Conservation (phyloP, 805 yeast species). For the Yamadazyma takamatsuzukensis region DNA sequence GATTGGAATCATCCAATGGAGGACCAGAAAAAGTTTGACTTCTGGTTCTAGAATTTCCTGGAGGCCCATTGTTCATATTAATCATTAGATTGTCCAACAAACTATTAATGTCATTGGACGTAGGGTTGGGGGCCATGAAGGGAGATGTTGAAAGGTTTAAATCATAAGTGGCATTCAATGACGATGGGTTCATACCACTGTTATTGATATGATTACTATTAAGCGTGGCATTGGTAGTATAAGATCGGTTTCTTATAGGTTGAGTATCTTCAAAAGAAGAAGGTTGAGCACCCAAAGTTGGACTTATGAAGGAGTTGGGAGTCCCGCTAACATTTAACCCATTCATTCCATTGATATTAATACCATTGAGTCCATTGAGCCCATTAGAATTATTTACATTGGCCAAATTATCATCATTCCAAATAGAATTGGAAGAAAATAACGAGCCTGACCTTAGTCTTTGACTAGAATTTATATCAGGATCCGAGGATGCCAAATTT, state of each 20-base stretch:
- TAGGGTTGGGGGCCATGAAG: conserved; percentile 13
- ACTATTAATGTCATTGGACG: conserved; percentile 21
- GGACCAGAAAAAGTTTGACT: conserved; percentile 41
- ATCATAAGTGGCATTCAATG: not conserved
- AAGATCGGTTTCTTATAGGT: conserved; percentile 43
- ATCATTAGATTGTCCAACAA: conserved; percentile 31
- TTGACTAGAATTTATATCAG: conserved; percentile 8
- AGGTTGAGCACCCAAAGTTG: conserved; percentile 10
- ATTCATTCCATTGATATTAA: no score
- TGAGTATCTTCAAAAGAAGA: conserved; percentile 1
- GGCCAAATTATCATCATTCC: conserved; percentile 47
- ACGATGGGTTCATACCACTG: not conserved
- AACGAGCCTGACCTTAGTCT: conserved; percentile 58
- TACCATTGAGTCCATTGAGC: no score
- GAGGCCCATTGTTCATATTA: conserved; percentile 15
- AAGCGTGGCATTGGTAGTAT: conserved; percentile 44
- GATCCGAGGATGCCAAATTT: conserved; percentile 1
- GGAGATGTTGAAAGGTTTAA: conserved; percentile 21
- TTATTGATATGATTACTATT: conserved; percentile 3
- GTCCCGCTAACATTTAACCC: no score
- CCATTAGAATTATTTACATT: not conserved
- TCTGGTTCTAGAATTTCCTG: conserved; percentile 26
- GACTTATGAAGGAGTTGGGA: conserved; percentile 10
- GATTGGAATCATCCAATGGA: conserved; percentile 16
- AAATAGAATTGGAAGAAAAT: conserved; percentile 48